Evolutionary conservation across 495 filamentous ascomycete genomes (phyloP), one percentile per base, ranked within the genome.

Genomic region (Aspergillus funiculosus): DNA sequence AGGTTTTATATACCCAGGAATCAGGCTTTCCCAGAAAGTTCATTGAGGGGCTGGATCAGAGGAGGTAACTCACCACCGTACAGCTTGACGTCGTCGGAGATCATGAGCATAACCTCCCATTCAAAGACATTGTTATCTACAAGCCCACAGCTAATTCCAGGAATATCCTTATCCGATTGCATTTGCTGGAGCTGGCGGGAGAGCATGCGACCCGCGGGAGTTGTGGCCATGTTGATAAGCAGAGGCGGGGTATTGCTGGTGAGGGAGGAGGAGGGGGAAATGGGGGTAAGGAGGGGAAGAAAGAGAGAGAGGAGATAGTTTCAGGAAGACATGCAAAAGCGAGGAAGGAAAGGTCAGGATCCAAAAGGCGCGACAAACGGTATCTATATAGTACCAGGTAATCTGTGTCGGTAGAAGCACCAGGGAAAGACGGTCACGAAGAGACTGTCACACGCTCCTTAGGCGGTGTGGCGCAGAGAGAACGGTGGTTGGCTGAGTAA

Each of bases 81-180:
- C 58, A 87, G 83, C 65, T 94, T 91, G 66, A 87, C 91, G 54
- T 98, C 92, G 58, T 98, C 92, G 22, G 77, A 86, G 56, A 98
- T 92, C 92, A 98, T 98, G 25, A 98, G 78, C 85, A 95, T 95
- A 11, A 98, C 89, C 63, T 97, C 91, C 92, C 92, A 98, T 72
- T 96, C 85, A 52, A 95, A 96, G n/a, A 97, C 83, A 60, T 94
- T 96, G 69, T 73, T 82, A 50, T 82, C 80, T 18, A 92, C 81
- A 22, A 98, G 72, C 1, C 92, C 92, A 60, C 85, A 92, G 51
- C 88, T 94, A 56, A 98, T 95, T 27, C 89, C 92, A 0, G 89
- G 87, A 22, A 96, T 83, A 65, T 94, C 87, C 57, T 87, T 89
- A 56, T 87, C 85, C 11, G 77, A 82, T 64, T 96, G 88, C 80